A percentile compares a stretch with the other conserved stretches of the same genome.
Conservation (phyloP, 495 filamentous ascomycete genomes). For the Astrocystis sublimbata region DNA sequence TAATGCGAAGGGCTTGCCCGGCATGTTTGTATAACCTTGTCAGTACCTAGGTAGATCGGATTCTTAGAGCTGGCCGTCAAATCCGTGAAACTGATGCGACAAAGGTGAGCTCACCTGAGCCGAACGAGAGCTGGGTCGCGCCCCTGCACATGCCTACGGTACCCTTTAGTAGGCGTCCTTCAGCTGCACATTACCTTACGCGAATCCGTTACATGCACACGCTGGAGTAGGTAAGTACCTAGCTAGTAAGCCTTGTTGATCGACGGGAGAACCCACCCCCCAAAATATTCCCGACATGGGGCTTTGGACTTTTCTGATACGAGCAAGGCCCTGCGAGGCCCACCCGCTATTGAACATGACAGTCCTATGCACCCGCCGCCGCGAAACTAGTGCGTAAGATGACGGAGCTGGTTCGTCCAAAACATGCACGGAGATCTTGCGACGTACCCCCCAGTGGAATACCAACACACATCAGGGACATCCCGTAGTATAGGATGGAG, state of each 20-base stretch:
- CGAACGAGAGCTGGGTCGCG: conserved; percentile 11
- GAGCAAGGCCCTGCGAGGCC: background rate
- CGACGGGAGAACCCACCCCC: conserved; percentile 6
- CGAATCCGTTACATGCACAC: conserved; percentile 1
- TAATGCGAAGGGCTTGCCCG: background rate
- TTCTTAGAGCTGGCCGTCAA: conserved; percentile 10
- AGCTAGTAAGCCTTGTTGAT: background rate
- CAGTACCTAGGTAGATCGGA: too few species aligned
- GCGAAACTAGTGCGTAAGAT: background rate
- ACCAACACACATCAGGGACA: conserved; percentile 10
- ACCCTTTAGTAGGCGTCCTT: too few species aligned
- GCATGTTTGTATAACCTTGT: background rate
- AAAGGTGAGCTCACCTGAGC: conserved; percentile 13
- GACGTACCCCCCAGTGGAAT: background rate
- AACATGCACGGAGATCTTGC: conserved; percentile 11
- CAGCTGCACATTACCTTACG: conserved; percentile 1
- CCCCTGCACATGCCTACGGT: conserved; percentile 5
- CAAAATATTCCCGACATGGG: conserved; percentile 9
- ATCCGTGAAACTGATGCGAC: background rate
- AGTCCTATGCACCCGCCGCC: conserved; percentile 4
- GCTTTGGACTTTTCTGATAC: conserved; percentile 3
- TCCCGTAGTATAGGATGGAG: too few species aligned
- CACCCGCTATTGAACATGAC: background rate
- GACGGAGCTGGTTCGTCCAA: conserved; percentile 15
- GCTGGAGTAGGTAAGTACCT: too few species aligned